Base-by-base conservation (phyloP, 805 yeast species). In the Myxozyma kluyveri region DNA sequence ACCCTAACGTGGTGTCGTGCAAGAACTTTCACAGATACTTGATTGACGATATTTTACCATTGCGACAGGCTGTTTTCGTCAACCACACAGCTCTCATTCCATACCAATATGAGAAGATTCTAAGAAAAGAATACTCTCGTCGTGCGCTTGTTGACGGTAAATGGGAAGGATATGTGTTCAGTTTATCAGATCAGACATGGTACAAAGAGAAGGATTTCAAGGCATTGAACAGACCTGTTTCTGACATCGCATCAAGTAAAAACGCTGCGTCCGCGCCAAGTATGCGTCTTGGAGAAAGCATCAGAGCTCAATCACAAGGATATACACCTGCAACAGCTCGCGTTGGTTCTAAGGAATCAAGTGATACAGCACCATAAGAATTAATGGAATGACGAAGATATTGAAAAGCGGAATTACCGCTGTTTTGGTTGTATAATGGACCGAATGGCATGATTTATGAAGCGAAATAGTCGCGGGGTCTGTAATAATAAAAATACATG, bases 1-100 rank as follows among this genome's bases (percentile, higher is more conserved):
- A 47, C 18, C 60, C 57, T 4, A 57, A 53, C 57, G 45, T 49
- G 33, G 27, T 54, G 68, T 69, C 56, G 70, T 81, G 86, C 68
- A 74, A 80, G 45, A 80, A 82, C 63, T 67, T 72, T 54, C 89
- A 86, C 65, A 75, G 73, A 56, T 79, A 78, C 64, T 63, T 69
- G 5, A 62, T 72, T 31, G 73, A 74, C 6, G 81, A 78, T 44
- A 63, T 85, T 14, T 63, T 72, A 7, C 84, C 88, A 0, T 68
- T 86, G 53, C 67, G 76, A 3, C 70, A 75, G 31, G 75, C 86
- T 0, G 58, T 72, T 18, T 82, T 80, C 58, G 90, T 86, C 65
- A 88, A 88, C 2, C 76, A 64, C 9, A 54, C 71, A 14, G 72
- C 77, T 1, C 72, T 71, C 49, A 65, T 79, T 21, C 86, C 85